Conservation (phyloP, 495 filamentous ascomycete species). For the Trichoderma reesei region DNA sequence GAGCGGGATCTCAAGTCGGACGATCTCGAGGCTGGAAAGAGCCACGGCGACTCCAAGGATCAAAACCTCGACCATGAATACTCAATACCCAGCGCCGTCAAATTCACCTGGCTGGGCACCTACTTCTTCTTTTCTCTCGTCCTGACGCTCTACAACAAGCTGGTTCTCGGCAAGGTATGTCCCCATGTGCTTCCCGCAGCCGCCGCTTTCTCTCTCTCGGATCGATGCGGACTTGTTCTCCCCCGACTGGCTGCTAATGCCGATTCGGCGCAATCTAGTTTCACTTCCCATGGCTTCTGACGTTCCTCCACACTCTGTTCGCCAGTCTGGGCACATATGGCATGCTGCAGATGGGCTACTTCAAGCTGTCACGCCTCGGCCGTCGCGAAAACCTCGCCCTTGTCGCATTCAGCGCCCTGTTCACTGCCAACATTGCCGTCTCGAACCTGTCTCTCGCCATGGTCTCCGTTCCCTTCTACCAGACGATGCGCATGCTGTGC, state of each 20-base stretch:
- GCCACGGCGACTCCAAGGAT: conserved; percentile 12
- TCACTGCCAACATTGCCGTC: conserved; percentile 51
- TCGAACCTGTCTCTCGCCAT: conserved; percentile 46
- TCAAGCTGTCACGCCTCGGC: conserved; percentile 36
- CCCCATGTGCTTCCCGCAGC: not conserved
- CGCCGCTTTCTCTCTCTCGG: too few relatives aligned
- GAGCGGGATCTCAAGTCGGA: conserved; percentile 15
- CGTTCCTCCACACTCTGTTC: conserved; percentile 40
- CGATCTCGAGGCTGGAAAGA: not conserved
- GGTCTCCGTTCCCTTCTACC: conserved; percentile 51
- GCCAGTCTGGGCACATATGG: conserved; percentile 41
- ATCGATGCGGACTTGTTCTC: not conserved
- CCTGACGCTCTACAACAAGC: conserved; percentile 47
- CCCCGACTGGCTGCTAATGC: not conserved
- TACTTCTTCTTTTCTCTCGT: conserved; percentile 45
- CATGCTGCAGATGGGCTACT: conserved; percentile 34
- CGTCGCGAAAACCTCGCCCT: conserved; percentile 36
- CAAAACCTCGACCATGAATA: conserved; percentile 20
- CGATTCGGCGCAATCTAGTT: conserved; percentile 24
- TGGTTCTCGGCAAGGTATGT: conserved; percentile 40
- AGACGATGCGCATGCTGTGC: conserved; percentile 47
- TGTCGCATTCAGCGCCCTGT: conserved; percentile 44
- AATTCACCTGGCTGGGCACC: conserved; percentile 32
- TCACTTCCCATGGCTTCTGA: conserved; percentile 48
- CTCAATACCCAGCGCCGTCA: conserved; percentile 24